phyloP scores from a whole-genome alignment of 1,284 basidiomycete species.

The Ustilago loliicola region DNA sequence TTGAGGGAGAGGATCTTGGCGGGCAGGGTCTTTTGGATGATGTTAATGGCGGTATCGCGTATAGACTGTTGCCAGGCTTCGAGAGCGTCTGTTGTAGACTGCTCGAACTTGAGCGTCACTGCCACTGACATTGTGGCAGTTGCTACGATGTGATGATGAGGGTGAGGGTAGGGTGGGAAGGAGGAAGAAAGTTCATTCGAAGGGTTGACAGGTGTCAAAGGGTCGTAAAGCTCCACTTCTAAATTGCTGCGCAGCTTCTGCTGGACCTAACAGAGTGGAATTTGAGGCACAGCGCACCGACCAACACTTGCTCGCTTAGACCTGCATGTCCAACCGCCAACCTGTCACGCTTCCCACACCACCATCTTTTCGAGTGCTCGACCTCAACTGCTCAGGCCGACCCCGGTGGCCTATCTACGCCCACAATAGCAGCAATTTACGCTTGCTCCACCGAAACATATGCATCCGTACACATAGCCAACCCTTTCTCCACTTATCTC shows the following conservation, averaged over 20 bases:
- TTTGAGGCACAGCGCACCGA: constrained; percentile 15
- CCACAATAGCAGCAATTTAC: neutral
- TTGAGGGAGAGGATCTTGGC: constrained; percentile 52
- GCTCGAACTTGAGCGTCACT: constrained; percentile 44
- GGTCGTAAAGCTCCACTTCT: constrained; percentile 16
- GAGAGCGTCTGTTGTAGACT: constrained; percentile 36
- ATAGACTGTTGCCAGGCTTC: constrained; percentile 48
- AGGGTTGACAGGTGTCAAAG: neutral
- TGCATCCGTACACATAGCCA: neutral
- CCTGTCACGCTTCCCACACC: constrained; percentile 1
- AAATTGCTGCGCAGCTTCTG: neutral
- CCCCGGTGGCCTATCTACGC: neutral
- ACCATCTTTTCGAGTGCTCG: neutral
- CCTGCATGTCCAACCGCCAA: constrained; percentile 4
- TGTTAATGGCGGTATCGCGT: constrained; percentile 38
- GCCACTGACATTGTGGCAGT: constrained; percentile 34
- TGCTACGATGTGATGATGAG: neutral
- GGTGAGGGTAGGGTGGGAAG: neutral
- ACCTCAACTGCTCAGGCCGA: neutral
- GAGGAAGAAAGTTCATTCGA: neutral
- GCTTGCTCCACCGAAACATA: neutral
- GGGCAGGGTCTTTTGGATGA: constrained; percentile 49
- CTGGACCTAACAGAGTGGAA: constrained; percentile 2
- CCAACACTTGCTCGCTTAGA: constrained; percentile 13
- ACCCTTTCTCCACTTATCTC: neutral